These are phyloP conservation scores for Corchorus olitorius DNA, from an alignment of 345 rosid species.

Conservation along the genomic window DNA sequence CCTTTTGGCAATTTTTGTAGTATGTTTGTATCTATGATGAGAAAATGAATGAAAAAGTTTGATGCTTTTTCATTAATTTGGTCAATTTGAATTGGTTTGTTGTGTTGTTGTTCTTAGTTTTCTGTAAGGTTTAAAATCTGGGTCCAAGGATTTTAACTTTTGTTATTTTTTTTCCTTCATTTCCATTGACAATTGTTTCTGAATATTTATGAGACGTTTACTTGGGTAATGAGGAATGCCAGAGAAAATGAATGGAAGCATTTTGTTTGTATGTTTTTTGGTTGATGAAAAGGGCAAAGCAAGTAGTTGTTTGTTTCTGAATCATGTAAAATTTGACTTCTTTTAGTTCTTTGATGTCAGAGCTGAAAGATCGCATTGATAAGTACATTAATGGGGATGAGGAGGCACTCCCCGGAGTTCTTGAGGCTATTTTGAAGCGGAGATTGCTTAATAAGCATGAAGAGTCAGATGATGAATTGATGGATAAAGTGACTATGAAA, in stretches of 20 bases:
- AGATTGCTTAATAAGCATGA: slow-evolving; percentile 56
- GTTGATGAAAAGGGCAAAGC: neutral
- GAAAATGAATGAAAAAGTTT: neutral
- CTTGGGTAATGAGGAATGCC: neutral
- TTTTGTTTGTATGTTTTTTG: neutral
- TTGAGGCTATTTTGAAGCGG: slow-evolving; percentile 69
- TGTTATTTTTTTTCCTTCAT: neutral
- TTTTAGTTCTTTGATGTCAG: slow-evolving; percentile 39
- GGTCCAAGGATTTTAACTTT: neutral
- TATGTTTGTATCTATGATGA: neutral
- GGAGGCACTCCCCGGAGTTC: slow-evolving; percentile 62
- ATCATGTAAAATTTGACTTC: slow-evolving; percentile 16
- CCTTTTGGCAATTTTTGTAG: neutral
- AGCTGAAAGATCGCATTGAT: slow-evolving; percentile 61
- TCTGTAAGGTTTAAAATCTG: neutral
- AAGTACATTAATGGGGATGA: slow-evolving; percentile 82
- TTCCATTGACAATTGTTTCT: neutral
- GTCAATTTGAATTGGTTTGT: neutral
- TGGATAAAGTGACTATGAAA: slow-evolving; percentile 39
- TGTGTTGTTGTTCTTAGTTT: neutral
- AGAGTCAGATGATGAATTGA: slow-evolving; percentile 76
- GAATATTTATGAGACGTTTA: neutral
- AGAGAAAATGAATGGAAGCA: neutral
- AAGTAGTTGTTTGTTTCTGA: slow-evolving; percentile 9
- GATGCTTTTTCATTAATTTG: too few species aligned